Conservation (phyloP, 192 early-diverging fungal genomes). For the Lobulomyces angularis region DNA sequence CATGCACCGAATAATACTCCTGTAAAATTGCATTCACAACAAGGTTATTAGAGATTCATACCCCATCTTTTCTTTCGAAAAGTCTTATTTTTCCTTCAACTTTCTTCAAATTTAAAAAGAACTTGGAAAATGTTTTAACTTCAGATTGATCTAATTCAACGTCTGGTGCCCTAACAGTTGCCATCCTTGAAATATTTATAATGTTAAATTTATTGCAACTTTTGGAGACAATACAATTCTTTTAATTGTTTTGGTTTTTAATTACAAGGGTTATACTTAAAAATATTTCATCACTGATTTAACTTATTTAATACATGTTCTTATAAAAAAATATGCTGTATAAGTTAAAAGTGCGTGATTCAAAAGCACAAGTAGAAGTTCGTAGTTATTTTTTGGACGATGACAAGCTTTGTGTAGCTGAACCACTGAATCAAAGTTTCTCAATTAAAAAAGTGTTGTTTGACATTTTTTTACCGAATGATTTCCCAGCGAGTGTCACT, state of each 20-base stretch:
- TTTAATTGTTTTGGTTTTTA: conserved; percentile 16
- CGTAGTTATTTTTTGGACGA: too few species aligned
- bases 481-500: too few species aligned
- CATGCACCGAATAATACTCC: conserved; percentile 83
- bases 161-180: not conserved
- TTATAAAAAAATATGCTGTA: conserved; percentile 6
- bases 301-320: not conserved
- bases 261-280: not conserved
- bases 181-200: conserved; percentile 1
- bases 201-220: conserved; percentile 1
- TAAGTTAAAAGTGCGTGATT: too few species aligned
- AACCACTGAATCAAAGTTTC: too few species aligned
- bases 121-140: not conserved
- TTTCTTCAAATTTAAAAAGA: conserved; percentile 22
- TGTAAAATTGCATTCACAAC: not conserved
- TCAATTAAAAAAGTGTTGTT: too few species aligned
- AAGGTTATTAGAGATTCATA: conserved; percentile 9
- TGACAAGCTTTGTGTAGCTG: too few species aligned
- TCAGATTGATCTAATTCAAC: too few species aligned
- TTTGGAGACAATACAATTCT: not conserved
- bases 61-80: conserved; percentile 56
- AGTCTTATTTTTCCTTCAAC: conserved; percentile 47
- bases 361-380: too few species aligned
- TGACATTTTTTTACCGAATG: too few species aligned
- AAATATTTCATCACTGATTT: not conserved